phyloP scores from a whole-genome alignment of 805 yeast species.

The Maudiozyma pseudohumilis region DNA sequence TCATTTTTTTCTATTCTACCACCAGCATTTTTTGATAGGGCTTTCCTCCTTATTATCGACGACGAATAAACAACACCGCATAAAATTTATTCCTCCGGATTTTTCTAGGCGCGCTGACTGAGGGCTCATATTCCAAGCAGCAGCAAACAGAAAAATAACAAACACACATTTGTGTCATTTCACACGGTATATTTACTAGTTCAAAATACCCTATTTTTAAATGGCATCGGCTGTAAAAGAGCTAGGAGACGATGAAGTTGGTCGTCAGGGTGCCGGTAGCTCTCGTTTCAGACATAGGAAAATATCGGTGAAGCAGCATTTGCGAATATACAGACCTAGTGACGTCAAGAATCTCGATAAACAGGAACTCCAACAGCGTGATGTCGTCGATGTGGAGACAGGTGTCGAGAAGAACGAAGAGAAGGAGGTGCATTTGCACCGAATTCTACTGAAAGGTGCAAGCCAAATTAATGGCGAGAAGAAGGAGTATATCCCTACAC shows the following conservation, averaged over 20 bases:
- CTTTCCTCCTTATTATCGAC: no score
- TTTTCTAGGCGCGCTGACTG: no score
- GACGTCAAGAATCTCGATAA: conserved; percentile 77
- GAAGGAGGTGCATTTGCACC: conserved; percentile 91
- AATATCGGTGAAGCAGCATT: conserved; percentile 81
- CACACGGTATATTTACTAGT: no score
- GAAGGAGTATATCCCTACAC: conserved; percentile 76
- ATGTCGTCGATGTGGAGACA: conserved; percentile 81
- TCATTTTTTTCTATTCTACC: no score
- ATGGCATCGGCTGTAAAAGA: not conserved
- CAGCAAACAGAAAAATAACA: no score
- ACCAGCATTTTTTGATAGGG: no score
- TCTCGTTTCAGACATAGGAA: conserved; percentile 90
- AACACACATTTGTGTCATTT: no score
- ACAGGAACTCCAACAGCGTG: conserved; percentile 51
- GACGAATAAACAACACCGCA: no score
- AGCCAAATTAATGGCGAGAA: conserved; percentile 28
- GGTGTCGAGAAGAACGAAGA: conserved; percentile 98
- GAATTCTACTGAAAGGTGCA: conserved; percentile 60
- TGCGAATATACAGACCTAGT: conserved; percentile 63
- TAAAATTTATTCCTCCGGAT: no score
- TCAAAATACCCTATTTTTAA: no score
- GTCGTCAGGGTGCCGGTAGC: conserved; percentile 21
- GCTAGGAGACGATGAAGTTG: conserved; percentile 1
- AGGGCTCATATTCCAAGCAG: no score